These are phyloP conservation scores for Hanseniaspora valbyensis DNA, from an alignment of 805 yeast species.

Conservation along the genomic window DNA sequence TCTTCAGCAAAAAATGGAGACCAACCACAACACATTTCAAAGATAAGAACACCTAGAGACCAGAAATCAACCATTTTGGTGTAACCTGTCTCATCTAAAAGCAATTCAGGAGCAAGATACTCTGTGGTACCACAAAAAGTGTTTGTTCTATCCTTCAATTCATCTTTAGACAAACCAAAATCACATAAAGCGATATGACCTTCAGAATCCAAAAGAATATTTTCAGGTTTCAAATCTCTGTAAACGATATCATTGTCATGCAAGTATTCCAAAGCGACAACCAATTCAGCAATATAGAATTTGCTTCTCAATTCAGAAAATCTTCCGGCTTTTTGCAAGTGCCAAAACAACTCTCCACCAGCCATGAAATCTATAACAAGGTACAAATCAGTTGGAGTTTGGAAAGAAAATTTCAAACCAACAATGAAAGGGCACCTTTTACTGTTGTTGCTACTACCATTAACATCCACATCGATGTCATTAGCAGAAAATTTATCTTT, in stretches of 20 bases:
- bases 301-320: conserved; percentile 89
- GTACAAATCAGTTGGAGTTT: conserved; percentile 85
- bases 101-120: conserved; percentile 92
- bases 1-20: conserved; percentile 96
- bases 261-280: conserved; percentile 82
- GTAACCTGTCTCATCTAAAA: conserved; percentile 90
- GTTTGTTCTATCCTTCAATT: conserved; percentile 78
- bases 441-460: conserved; percentile 23
- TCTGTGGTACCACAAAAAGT: conserved; percentile 98
- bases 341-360: conserved; percentile 96
- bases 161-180: conserved; percentile 92
- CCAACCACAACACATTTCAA: conserved; percentile 99
- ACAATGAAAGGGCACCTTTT: conserved; percentile 88
- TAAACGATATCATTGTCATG: conserved; percentile 94
- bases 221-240: conserved; percentile 94
- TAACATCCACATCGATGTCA: conserved; percentile 1
- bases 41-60: conserved; percentile 92
- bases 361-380: conserved; percentile 95
- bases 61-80: conserved; percentile 98
- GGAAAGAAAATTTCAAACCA: conserved; percentile 90
- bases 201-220: conserved; percentile 85
- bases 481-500: not conserved
- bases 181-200: conserved; percentile 97
- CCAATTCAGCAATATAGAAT: conserved; percentile 92
- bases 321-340: conserved; percentile 91